A percentile compares a stretch with the other conserved stretches of the same genome.
Conservation (phyloP, 768 basidiomycete species). For the Macrolepiota albuminosa region DNA sequence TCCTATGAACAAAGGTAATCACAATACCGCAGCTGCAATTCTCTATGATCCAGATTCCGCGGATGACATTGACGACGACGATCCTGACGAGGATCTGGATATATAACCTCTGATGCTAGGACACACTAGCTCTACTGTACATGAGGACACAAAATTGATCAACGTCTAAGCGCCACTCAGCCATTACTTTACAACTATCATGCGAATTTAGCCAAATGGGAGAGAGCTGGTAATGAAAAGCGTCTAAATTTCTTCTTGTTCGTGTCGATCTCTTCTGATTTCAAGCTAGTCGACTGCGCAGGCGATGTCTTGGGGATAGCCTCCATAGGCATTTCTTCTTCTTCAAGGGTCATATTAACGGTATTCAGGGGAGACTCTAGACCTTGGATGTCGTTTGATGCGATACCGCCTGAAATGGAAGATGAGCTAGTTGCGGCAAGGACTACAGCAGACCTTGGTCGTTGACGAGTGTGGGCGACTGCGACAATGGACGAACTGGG, state of each 20-base stretch:
- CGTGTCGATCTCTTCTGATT: background rate
- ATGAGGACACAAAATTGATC: background rate
- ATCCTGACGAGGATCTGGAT: slow-evolving; percentile 93
- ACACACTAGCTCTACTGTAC: background rate
- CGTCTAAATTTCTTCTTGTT: slow-evolving; percentile 20
- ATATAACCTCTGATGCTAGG: slow-evolving; percentile 39
- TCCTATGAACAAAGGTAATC: slow-evolving; percentile 18
- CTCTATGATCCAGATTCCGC: slow-evolving; percentile 91
- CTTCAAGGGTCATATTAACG: background rate
- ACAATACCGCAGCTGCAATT: slow-evolving; percentile 43
- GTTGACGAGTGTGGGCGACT: slow-evolving; percentile 6
- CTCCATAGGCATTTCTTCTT: background rate
- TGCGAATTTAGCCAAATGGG: slow-evolving; percentile 17
- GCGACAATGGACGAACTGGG: slow-evolving; percentile 11
- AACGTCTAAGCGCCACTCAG: background rate
- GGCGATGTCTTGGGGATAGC: background rate
- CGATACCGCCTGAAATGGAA: slow-evolving; percentile 1
- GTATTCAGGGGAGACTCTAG: background rate
- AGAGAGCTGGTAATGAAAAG: slow-evolving; percentile 28
- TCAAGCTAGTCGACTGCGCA: background rate
- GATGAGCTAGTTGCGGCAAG: slow-evolving; percentile 1
- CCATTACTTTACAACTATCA: background rate
- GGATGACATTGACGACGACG: slow-evolving; percentile 93
- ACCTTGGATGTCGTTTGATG: background rate
- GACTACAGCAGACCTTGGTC: slow-evolving; percentile 8